Evolutionary conservation across 306 rosid genomes (phyloP), one percentile per base, ranked within the genome.

Genomic region (Biancaea sappan): DNA sequence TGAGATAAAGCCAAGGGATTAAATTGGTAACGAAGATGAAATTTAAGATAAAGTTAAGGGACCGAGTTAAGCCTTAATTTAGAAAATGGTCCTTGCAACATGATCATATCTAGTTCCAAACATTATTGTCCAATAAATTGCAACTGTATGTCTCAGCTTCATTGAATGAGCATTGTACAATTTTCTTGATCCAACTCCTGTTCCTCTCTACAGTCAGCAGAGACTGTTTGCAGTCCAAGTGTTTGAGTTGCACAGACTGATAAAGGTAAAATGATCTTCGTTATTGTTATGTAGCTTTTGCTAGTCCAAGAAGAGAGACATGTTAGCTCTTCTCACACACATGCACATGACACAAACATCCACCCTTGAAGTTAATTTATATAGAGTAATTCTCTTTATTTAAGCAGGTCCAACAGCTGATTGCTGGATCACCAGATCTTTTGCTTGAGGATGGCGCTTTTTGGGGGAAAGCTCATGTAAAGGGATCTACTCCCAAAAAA

Each of bases 131-230:
- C 67, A 61, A 53, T 61, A 62, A 18, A 72, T 64, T 40, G 69
- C 15, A 44, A 51, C 41, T 76, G 15, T 79, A 66, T 43, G 53
- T 68, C 31, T 74, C 44, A 25, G 46, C 32, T 19, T 13, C 79
- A 46, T 19, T 71, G 32, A 31, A 53, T 75, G 29, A 38, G 56
- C 63, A 51, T 63, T 67, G 44, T 75, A 48, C 37, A 56, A 73
- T 62, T 77, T 83, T 86, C 76, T 78, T 89, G 85, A 87, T 80
- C 40, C 18, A 29, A 79, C 82, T 85, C 79, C 56, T 81, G 40
- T 84, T 81, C 83, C 85, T 88, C 75, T 85, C 77, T 80, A 83
- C 96, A 90, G 97, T 82, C 91, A 87, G 46, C 88, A 87, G 75
- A 84, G 88, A 80, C 82, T 77, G 48, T 84, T 87, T 65, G 88